Evolutionary conservation across 106 monocot species (phyloP).

Genomic region (Acorus calamus): DNA sequence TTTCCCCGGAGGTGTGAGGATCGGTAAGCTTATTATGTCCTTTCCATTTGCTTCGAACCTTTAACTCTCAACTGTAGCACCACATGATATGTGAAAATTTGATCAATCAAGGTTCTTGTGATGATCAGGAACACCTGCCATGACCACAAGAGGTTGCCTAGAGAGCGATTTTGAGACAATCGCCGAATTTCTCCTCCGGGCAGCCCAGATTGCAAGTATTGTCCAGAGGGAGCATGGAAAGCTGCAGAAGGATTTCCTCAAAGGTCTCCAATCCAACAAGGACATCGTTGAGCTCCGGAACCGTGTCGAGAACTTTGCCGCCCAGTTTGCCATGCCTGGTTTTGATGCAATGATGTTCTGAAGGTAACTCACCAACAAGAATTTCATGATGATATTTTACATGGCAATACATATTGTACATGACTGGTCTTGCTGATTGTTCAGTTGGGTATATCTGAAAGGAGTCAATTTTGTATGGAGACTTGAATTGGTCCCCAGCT

Average conservation of each 20-base stretch:
- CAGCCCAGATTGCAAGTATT: slow-evolving; percentile 46
- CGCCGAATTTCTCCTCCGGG: slow-evolving; percentile 54
- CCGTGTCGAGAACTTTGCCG: slow-evolving; percentile 55
- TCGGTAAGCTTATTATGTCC: slow-evolving; percentile 35
- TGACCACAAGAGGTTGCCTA: slow-evolving; percentile 74
- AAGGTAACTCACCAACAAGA: no score
- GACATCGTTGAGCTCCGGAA: slow-evolving; percentile 52
- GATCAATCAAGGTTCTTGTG: background rate
- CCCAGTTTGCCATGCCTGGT: slow-evolving; percentile 66
- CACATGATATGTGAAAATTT: no score
- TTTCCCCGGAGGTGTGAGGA: slow-evolving; percentile 80
- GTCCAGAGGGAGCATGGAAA: slow-evolving; percentile 60
- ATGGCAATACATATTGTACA: no score
- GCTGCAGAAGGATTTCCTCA: slow-evolving; percentile 44
- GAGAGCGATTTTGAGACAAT: slow-evolving; percentile 67
- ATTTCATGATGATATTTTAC: no score
- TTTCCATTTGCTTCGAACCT: no score
- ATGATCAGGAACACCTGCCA: slow-evolving; percentile 56
- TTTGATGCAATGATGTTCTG: slow-evolving; percentile 15
- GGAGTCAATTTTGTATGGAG: no score
- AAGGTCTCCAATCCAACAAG: slow-evolving; percentile 33
- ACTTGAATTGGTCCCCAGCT: no score
- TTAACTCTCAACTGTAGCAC: no score
- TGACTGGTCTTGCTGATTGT: no score
- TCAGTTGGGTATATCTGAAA: no score